Conservation (phyloP, 495 filamentous ascomycete species). For the Astrothelium subdiscretum region DNA sequence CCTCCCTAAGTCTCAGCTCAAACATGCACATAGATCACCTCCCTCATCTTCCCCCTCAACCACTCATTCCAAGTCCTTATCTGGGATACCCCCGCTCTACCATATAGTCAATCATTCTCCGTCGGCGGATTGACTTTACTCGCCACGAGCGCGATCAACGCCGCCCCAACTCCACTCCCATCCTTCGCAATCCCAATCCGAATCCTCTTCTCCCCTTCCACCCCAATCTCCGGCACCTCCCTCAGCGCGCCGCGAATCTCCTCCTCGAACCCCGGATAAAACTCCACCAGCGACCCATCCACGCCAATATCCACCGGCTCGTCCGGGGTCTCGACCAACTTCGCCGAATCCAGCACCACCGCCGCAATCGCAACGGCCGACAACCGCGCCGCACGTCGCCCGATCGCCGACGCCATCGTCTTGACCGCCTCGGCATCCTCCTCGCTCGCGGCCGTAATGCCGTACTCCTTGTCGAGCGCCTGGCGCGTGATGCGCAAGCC, state of each 20-base stretch:
- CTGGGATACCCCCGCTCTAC: neutral
- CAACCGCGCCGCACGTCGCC: slow-evolving; percentile 77
- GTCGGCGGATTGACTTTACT: slow-evolving; percentile 10
- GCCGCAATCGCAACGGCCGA: slow-evolving; percentile 77
- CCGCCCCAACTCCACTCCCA: slow-evolving; percentile 82
- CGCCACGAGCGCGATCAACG: slow-evolving; percentile 74
- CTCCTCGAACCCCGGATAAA: slow-evolving; percentile 77
- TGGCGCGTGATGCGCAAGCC: slow-evolving; percentile 55
- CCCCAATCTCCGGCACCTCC: slow-evolving; percentile 59
- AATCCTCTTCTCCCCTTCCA: slow-evolving; percentile 61
- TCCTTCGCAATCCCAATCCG: slow-evolving; percentile 91
- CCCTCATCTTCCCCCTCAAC: neutral
- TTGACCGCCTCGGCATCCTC: slow-evolving; percentile 80
- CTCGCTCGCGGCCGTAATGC: slow-evolving; percentile 53
- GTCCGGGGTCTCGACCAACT: slow-evolving; percentile 26
- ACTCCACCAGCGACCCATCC: slow-evolving; percentile 81
- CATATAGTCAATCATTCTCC: neutral
- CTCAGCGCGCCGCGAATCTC: slow-evolving; percentile 65
- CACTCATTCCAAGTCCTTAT: neutral
- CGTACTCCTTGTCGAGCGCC: slow-evolving; percentile 62
- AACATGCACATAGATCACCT: neutral
- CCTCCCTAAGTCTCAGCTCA: neutral
- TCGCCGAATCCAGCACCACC: slow-evolving; percentile 59
- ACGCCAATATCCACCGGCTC: slow-evolving; percentile 79
- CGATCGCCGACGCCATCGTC: slow-evolving; percentile 68